Percentiles rank a stretch among this genome's conserved stretches.
These are phyloP conservation scores for Ogataea ganodermae DNA, from an alignment of 805 yeast species.

Conservation along the genomic window DNA sequence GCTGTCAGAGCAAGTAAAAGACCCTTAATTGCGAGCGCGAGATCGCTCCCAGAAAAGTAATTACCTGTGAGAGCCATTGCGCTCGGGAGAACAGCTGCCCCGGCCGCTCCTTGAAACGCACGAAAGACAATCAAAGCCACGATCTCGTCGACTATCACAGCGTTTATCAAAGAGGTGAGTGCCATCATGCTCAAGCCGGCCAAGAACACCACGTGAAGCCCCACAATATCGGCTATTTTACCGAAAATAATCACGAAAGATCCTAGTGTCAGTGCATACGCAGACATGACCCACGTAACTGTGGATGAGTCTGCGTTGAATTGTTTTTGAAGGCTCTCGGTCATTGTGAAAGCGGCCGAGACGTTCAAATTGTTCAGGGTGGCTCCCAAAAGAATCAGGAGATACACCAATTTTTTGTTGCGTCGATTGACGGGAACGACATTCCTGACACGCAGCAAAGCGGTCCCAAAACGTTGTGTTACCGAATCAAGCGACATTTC, in stretches of 20 bases:
- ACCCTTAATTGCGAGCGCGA: slow-evolving; percentile 20
- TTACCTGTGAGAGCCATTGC: slow-evolving; percentile 26
- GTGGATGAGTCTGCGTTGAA: slow-evolving; percentile 39
- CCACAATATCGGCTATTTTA: slow-evolving; percentile 32
- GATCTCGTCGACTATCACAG: slow-evolving; percentile 37
- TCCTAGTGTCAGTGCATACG: slow-evolving; percentile 47
- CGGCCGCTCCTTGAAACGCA: slow-evolving; percentile 48
- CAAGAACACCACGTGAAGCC: slow-evolving; percentile 7
- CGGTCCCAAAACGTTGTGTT: background rate
- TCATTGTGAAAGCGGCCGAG: slow-evolving; percentile 28
- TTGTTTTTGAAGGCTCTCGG: slow-evolving; percentile 35
- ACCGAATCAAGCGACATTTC: background rate
- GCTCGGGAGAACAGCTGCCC: slow-evolving; percentile 42
- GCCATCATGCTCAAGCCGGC: slow-evolving; percentile 14
- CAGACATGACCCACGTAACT: slow-evolving; percentile 44
- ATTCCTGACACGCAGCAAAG: background rate
- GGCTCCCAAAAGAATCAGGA: slow-evolving; percentile 15
- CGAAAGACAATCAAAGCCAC: slow-evolving; percentile 43
- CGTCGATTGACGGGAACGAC: slow-evolving; percentile 8
- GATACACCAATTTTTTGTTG: slow-evolving; percentile 17
- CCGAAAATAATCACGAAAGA: slow-evolving; percentile 46
- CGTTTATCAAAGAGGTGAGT: slow-evolving; percentile 37
- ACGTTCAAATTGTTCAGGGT: slow-evolving; percentile 32
- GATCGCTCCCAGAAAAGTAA: slow-evolving; percentile 22
- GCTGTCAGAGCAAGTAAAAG: slow-evolving; percentile 22